These are phyloP conservation scores for Polyporus arcularius DNA, from an alignment of 768 basidiomycete species.

Conservation along the genomic window DNA sequence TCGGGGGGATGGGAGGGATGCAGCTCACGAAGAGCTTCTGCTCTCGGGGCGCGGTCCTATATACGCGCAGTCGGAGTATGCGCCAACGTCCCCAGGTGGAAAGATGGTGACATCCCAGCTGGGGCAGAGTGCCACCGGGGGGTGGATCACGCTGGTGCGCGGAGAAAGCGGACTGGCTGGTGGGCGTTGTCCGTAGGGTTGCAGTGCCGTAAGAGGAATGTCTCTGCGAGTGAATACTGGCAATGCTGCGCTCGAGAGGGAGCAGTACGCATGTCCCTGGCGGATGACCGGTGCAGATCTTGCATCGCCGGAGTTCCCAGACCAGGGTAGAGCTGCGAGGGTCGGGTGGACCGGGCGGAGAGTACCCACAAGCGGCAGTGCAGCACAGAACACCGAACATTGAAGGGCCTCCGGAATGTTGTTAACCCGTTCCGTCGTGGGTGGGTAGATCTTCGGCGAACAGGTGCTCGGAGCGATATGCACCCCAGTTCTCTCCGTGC, in stretches of 20 bases:
- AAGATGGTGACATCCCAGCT: background rate
- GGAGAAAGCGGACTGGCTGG: constrained; percentile 4
- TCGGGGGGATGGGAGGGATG: constrained; percentile 4
- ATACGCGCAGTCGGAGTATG: constrained; percentile 1
- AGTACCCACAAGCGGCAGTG: background rate
- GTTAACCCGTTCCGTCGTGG: background rate
- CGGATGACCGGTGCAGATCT: background rate
- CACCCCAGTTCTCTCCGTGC: constrained; percentile 7
- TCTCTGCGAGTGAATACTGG: background rate
- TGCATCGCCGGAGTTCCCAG: background rate
- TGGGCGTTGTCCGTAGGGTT: background rate
- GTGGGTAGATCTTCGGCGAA: background rate
- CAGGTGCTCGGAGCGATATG: background rate
- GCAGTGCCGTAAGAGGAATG: background rate
- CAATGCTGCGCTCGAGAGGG: background rate
- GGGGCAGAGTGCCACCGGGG: constrained; percentile 1
- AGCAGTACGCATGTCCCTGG: background rate
- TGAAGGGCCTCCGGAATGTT: background rate
- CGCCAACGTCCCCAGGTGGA: background rate
- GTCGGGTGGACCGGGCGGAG: background rate
- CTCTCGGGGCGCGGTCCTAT: background rate
- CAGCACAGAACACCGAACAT: background rate
- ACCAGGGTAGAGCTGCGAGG: background rate
- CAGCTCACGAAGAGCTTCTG: constrained; percentile 7
- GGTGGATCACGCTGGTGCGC: constrained; percentile 9